A percentile compares a stretch with the other conserved stretches of the same genome.
phyloP scores from a whole-genome alignment of 2,329 filamentous ascomycete genomes.

The Verticillium dahliae region DNA sequence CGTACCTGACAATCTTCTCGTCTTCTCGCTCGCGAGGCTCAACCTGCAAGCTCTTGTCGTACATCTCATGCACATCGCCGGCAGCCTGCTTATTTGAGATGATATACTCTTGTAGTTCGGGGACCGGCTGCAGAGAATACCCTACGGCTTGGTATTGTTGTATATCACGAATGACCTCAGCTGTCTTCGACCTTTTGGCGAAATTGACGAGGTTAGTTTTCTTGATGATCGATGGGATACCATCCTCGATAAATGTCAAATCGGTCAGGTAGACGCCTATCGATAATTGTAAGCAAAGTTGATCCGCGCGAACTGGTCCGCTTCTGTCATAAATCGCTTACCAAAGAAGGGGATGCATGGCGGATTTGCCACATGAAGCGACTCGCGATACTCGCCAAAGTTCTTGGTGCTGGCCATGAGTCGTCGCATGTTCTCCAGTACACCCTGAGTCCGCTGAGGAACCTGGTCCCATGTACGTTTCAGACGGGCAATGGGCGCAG shows the following conservation, averaged over 20 bases:
- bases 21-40: slow-evolving; percentile 96
- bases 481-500: slow-evolving; percentile 88
- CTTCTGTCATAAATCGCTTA: slow-evolving; percentile 33
- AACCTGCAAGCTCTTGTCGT: slow-evolving; percentile 88
- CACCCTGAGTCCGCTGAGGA: slow-evolving; percentile 71
- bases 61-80: slow-evolving; percentile 98
- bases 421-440: slow-evolving; percentile 84
- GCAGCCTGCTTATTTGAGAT: slow-evolving; percentile 92
- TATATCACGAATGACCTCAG: slow-evolving; percentile 96
- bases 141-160: slow-evolving; percentile 98
- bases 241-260: slow-evolving; percentile 96
- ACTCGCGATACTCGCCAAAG: slow-evolving; percentile 93
- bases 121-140: slow-evolving; percentile 84
- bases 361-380: slow-evolving; percentile 85
- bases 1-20: slow-evolving; percentile 98
- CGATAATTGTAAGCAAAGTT: neutral
- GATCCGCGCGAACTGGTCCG: neutral
- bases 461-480: slow-evolving; percentile 93
- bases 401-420: slow-evolving; percentile 98
- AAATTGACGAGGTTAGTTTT: slow-evolving; percentile 98
- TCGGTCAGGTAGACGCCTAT: slow-evolving; percentile 93
- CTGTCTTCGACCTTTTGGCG: slow-evolving; percentile 94
- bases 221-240: slow-evolving; percentile 92
- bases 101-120: slow-evolving; percentile 94
- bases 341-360: slow-evolving; percentile 98